A percentile compares a stretch with the other conserved stretches of the same genome.
Conservation (phyloP, 1,139 yeast species). For the Geotrichum armillariae region DNA sequence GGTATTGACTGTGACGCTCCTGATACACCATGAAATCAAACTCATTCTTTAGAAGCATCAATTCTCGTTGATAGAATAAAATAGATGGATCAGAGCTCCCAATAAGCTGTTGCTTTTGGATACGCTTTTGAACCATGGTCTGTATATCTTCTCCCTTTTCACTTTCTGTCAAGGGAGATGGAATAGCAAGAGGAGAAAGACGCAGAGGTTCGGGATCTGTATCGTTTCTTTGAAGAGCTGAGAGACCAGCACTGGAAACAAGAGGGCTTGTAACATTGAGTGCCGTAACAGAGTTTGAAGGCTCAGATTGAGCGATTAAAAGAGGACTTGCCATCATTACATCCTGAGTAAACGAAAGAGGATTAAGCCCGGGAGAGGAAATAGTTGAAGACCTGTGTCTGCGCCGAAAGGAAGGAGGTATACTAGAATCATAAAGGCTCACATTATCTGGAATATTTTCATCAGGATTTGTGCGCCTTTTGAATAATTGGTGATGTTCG, state of each 20-base stretch:
- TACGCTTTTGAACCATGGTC: not conserved
- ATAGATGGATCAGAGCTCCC: constrained; percentile 25
- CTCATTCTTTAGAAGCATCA: constrained; percentile 59
- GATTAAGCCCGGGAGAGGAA: constrained; percentile 12
- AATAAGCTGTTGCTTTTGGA: constrained; percentile 16
- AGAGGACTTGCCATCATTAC: constrained; percentile 20
- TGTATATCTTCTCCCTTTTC: not conserved
- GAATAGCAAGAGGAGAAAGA: constrained; percentile 6
- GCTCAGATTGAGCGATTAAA: constrained; percentile 25
- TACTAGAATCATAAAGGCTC: constrained; percentile 3
- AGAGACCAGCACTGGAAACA: not conserved
- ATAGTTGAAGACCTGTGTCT: constrained; percentile 8
- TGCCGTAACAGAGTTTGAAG: constrained; percentile 21
- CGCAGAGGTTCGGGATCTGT: constrained; percentile 17
- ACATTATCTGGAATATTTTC: constrained; percentile 6
- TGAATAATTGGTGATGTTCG: constrained; percentile 28
- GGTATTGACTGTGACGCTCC: constrained; percentile 52
- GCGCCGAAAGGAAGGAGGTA: not conserved
- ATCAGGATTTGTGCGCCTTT: constrained; percentile 5
- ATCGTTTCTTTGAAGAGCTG: constrained; percentile 15
- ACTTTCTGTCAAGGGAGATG: not conserved
- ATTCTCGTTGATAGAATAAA: constrained; percentile 57
- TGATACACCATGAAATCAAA: constrained; percentile 60
- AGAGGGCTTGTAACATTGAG: constrained; percentile 24
- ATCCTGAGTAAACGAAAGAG: constrained; percentile 1